Evolutionary conservation across 2,329 filamentous ascomycete genomes (phyloP).

Genomic region (Phialophora chinensis): DNA sequence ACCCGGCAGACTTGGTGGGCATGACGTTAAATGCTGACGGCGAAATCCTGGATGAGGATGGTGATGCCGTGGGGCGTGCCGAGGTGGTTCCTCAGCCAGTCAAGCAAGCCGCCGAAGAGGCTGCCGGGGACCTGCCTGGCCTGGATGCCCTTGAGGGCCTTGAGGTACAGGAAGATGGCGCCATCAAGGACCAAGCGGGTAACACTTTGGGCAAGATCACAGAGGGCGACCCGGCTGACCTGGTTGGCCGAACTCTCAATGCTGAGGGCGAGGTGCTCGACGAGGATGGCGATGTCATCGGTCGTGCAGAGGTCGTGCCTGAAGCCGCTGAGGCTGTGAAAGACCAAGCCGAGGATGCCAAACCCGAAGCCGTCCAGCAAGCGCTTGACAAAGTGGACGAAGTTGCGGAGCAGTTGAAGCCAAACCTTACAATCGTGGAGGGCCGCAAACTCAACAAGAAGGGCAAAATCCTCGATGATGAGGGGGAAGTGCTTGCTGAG

Average conservation of each 20-base stretch:
- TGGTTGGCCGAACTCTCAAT: slow-evolving; percentile 48
- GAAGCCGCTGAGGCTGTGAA: slow-evolving; percentile 36
- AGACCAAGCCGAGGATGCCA: not conserved
- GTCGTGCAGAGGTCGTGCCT: slow-evolving; percentile 46
- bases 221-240: slow-evolving; percentile 50
- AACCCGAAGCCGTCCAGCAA: slow-evolving; percentile 49
- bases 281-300: slow-evolving; percentile 47
- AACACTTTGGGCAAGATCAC: slow-evolving; percentile 48
- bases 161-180: slow-evolving; percentile 59
- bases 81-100: slow-evolving; percentile 49
- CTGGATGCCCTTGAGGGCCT: slow-evolving; percentile 47
- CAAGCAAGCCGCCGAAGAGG: slow-evolving; percentile 56
- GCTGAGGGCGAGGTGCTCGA: slow-evolving; percentile 49
- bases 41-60: slow-evolving; percentile 50
- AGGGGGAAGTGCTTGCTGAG: slow-evolving; percentile 48
- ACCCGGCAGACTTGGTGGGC: slow-evolving; percentile 49
- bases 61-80: slow-evolving; percentile 46
- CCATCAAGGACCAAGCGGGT: slow-evolving; percentile 55
- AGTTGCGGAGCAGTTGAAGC: slow-evolving; percentile 43
- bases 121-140: slow-evolving; percentile 53
- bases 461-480: slow-evolving; percentile 44
- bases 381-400: slow-evolving; percentile 51
- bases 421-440: slow-evolving; percentile 46
- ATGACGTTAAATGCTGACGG: slow-evolving; percentile 50
- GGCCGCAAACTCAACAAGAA: slow-evolving; percentile 46